Base-by-base conservation (phyloP, 257 asterid species). In the Thymus mandschuricus region DNA sequence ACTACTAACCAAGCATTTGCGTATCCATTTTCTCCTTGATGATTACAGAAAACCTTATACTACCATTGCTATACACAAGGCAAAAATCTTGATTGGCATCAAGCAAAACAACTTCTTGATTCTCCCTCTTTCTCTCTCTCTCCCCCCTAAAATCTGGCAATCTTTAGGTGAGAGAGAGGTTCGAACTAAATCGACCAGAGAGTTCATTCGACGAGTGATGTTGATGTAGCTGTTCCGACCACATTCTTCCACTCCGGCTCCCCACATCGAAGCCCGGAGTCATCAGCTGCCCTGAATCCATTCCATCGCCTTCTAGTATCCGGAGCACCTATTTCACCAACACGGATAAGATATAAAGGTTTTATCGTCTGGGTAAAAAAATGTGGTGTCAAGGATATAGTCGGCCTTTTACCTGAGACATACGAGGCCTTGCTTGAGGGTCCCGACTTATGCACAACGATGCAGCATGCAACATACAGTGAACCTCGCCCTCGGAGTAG, bases 401-500 rank as follows among this genome's bases (percentile, higher is more conserved):
- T 29, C 15, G 10, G 5, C 45, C 2, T 45, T 56, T 61, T 79
- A 85, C 99, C 89, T 88, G 99, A 65, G 99, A 95, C 98, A 92
- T 95, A 13, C 97, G 90, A 9, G 98, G 98, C 75, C 98, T 82
- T 50, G 88, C 81, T 71, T 84, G 95, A 74, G 99, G 98, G 74
- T 92, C 99, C 7, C 96, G 81, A n/a, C 90, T 77, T 44, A 95
- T 85, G 81, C 99, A 89, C 88, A 83, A 62, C 3, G 96, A 88
- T 2, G 99, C 98, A 66, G 97, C 99, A 51, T 86, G 97, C 85
- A 95, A 66, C 98, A 92, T 92, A 75, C 89, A 87, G 74, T 78
- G 76, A 66, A 95, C 93, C 76, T 95, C 99, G 15, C 80, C 79
- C 76, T 86, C 97, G 0, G 78, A 79, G 40, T 78, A 92, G 38